A percentile compares a stretch with the other conserved stretches of the same genome.
Evolutionary conservation across 148 eudicot genomes (phyloP).

Genomic region (Silene uniflora): DNA sequence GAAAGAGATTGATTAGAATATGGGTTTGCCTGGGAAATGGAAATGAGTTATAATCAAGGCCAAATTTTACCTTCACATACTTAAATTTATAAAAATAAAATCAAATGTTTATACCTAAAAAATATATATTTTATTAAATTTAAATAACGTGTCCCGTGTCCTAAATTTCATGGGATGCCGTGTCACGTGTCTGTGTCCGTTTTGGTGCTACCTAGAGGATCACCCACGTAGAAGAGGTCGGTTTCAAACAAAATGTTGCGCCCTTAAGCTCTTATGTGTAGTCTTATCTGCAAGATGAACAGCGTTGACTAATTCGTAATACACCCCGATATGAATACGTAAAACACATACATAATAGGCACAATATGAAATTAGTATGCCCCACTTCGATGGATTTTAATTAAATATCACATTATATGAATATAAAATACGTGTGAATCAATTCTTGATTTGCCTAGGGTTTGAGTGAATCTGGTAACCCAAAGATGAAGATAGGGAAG

Average conservation of each 20-base stretch:
- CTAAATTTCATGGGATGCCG: too few relatives aligned
- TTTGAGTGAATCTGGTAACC: neutral
- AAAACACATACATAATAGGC: neutral
- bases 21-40: too few relatives aligned
- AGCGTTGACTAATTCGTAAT: neutral
- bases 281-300: neutral
- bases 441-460: neutral
- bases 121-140: too few relatives aligned
- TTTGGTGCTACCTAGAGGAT: too few relatives aligned
- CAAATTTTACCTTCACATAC: too few relatives aligned
- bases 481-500: too few relatives aligned
- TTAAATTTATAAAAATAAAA: too few relatives aligned
- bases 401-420: neutral
- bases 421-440: neutral
- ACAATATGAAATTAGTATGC: neutral
- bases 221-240: neutral
- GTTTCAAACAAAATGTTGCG: neutral
- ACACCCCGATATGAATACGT: neutral
- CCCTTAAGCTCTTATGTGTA: neutral
- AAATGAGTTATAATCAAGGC: too few relatives aligned
- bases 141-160: too few relatives aligned
- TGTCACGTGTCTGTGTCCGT: too few relatives aligned
- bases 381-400: neutral
- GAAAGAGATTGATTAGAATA: too few relatives aligned
- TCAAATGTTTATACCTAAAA: too few relatives aligned